Evolutionary conservation across 352 stramenopile species (phyloP), one percentile per base, ranked within the genome.

Genomic region (Phytophthora melonis): DNA sequence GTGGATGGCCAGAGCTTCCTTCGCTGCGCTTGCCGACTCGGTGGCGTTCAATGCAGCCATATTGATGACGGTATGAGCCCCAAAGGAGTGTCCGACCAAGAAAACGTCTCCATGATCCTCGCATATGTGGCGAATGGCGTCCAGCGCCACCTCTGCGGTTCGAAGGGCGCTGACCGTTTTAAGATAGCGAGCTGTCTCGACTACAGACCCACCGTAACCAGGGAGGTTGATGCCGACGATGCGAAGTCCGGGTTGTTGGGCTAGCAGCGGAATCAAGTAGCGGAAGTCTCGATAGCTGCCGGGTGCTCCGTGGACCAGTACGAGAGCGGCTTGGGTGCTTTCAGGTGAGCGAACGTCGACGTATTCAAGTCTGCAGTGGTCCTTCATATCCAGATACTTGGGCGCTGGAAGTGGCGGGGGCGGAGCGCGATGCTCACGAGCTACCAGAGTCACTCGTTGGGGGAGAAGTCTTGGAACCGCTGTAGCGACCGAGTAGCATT

Each of bases 61-160:
- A 13, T 82, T 79, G 27, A 89, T 60, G 23, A 75, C 80, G 0
- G 76, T 66, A 27, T 89, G 82, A 1, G 67, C 77, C 7, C 80
- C 80, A 27, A 87, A 87, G 7, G 78, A 32, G 27, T 32, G 27
- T 32, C 27, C 27, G 27, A 32, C 0, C 27, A 32, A 7, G 27
- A 32, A 32, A 89, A 68, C 84, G 77, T 79, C 3, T 87, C 62
- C 21, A 86, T 3, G 19, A n/a, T n/a, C 27, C 34, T 41, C 57
- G 62, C 79, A 84, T 3, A 88, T 47, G 18, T 70, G 53, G 5
- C 65, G 36, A 14, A 87, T 49, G 11, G 68, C 80, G 19, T 75
- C 55, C 3, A 86, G 43, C 27, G 68, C 70, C 36, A 84, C 32
- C 14, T 61, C 63, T 5, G 78, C 76, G 1, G 70, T 66, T 3